Conservation (phyloP, 441 rosid species). For the Gossypium trilobum region DNA sequence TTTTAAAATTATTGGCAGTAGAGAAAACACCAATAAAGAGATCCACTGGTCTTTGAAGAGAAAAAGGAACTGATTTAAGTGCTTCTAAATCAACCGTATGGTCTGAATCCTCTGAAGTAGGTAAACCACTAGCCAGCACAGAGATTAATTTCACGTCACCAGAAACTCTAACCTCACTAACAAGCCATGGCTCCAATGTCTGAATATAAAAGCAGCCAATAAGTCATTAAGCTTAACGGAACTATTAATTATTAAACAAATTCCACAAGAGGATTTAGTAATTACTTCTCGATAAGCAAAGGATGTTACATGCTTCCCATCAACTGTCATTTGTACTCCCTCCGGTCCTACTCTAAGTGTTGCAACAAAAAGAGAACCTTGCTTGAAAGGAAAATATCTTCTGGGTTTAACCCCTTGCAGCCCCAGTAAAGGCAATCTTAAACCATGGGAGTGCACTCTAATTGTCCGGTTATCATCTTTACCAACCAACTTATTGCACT, state of each 20-base stretch:
- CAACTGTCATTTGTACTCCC: conserved; percentile 66
- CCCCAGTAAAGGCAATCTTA: conserved; percentile 29
- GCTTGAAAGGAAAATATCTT: conserved; percentile 60
- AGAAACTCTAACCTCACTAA: conserved; percentile 46
- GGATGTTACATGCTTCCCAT: conserved; percentile 64
- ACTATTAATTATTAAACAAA: conserved; percentile 14
- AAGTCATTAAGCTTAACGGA: conserved; percentile 12
- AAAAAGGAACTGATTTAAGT: conserved; percentile 54
- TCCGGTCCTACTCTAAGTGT: conserved; percentile 61
- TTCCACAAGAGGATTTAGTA: conserved; percentile 16
- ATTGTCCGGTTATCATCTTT: conserved; percentile 35
- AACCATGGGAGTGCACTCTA: conserved; percentile 34
- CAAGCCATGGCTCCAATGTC: conserved; percentile 76
- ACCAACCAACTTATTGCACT: conserved; percentile 79
- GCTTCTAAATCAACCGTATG: conserved; percentile 56
- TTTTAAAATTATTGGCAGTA: conserved; percentile 84
- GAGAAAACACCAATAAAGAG: conserved; percentile 90
- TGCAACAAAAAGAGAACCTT: conserved; percentile 51
- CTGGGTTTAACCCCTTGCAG: conserved; percentile 39
- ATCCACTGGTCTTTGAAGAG: conserved; percentile 42
- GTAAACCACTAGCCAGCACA: conserved; percentile 58
- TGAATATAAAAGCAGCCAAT: conserved; percentile 20
- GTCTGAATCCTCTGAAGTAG: conserved; percentile 56
- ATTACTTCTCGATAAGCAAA: conserved; percentile 65
- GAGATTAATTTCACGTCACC: conserved; percentile 52